Percentiles rank a stretch among this genome's conserved stretches.
These are phyloP conservation scores for Salix suchowensis DNA, from an alignment of 345 rosid genomes.

Conservation along the genomic window DNA sequence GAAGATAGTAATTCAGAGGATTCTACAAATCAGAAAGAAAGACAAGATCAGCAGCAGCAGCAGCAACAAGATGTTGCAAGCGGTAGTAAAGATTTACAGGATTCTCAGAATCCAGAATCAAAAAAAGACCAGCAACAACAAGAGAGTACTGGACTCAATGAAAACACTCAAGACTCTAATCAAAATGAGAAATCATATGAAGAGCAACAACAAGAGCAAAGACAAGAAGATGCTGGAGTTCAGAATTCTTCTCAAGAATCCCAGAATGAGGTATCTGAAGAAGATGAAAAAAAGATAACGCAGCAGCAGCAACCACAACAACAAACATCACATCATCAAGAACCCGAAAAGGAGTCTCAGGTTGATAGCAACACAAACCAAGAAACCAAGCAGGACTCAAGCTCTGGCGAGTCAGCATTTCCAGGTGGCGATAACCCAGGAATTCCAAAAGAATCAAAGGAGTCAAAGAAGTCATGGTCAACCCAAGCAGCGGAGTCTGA, in stretches of 20 bases:
- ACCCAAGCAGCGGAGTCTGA: constrained; percentile 26
- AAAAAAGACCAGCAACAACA: neutral
- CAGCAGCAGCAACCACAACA: constrained; percentile 26
- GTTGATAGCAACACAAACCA: constrained; percentile 8
- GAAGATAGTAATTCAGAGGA: neutral
- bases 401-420: constrained; percentile 23
- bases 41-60: neutral
- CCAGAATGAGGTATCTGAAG: constrained; percentile 19
- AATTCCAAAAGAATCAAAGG: constrained; percentile 54
- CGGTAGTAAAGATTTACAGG: neutral
- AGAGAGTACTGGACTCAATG: neutral
- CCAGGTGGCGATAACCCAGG: constrained; percentile 32
- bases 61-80: neutral
- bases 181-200: constrained; percentile 26
- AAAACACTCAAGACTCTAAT: constrained; percentile 11
- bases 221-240: constrained; percentile 47
- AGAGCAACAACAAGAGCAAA: constrained; percentile 39
- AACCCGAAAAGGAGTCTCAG: neutral
- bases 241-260: constrained; percentile 27
- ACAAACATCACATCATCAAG: neutral
- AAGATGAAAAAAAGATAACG: constrained; percentile 21
- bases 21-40: neutral
- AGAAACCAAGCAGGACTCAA: constrained; percentile 8
- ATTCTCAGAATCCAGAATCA: neutral
- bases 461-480: constrained; percentile 26